Conservation (phyloP, 1,139 yeast genomes). For the Hemisphaericaspora xylofermentans region DNA sequence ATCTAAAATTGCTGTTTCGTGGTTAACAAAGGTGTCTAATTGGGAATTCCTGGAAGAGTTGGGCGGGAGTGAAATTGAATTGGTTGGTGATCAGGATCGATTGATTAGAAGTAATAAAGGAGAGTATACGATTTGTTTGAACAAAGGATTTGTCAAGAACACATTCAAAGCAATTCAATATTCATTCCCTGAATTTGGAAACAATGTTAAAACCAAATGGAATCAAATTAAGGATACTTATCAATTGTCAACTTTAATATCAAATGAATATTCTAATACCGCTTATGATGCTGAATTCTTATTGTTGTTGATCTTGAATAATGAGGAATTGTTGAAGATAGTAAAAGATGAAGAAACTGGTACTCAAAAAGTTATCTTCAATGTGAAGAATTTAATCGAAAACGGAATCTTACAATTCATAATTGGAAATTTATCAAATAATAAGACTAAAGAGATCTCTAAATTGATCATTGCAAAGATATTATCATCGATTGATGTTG, state of each 20-base stretch:
- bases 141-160: conserved; percentile 50
- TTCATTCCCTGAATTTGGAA: conserved; percentile 5
- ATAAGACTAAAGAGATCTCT: conserved; percentile 22
- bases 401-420: conserved; percentile 58
- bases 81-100: conserved; percentile 40
- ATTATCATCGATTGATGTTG: conserved; percentile 30
- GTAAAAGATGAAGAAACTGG: conserved; percentile 21
- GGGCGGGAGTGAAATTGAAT: conserved; percentile 39
- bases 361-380: conserved; percentile 32
- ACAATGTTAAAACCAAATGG: conserved; percentile 16
- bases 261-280: conserved; percentile 15
- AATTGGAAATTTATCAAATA: conserved; percentile 43
- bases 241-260: conserved; percentile 3
- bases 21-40: conserved; percentile 58
- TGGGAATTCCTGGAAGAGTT: conserved; percentile 64
- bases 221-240: conserved; percentile 25
- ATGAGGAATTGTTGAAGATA: conserved; percentile 54
- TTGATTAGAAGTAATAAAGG: conserved; percentile 44
- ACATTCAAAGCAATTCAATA: conserved; percentile 30
- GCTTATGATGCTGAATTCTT: conserved; percentile 64
- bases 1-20: conserved; percentile 42
- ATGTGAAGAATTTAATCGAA: conserved; percentile 59
- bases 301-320: conserved; percentile 55
- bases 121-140: conserved; percentile 50
- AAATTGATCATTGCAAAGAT: conserved; percentile 43